Evolutionary conservation across 768 basidiomycete genomes (phyloP).

Genomic region (Tulasnella calospora): DNA sequence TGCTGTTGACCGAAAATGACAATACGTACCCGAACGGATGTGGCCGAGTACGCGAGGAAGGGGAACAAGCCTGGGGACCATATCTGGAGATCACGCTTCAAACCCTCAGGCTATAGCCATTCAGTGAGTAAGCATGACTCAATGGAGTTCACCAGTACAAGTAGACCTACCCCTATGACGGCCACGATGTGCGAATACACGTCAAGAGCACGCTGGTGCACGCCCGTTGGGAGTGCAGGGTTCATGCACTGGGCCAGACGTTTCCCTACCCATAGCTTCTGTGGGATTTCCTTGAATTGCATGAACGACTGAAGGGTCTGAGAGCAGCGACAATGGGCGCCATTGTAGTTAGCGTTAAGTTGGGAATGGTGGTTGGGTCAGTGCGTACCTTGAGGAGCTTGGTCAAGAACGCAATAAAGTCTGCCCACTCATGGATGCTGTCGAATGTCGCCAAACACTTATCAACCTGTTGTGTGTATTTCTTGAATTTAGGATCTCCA

Average conservation of each 20-base stretch:
- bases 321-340: background rate
- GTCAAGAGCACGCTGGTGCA: conserved; percentile 93
- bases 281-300: conserved; percentile 93
- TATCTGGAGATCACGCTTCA: conserved; percentile 77
- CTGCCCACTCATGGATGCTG: conserved; percentile 97
- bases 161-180: conserved; percentile 73
- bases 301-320: conserved; percentile 90
- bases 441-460: conserved; percentile 90
- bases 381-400: conserved; percentile 75
- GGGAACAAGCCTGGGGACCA: conserved; percentile 98
- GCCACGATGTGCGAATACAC: conserved; percentile 89
- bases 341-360: conserved; percentile 5
- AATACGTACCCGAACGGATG: conserved; percentile 77
- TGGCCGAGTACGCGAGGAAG: conserved; percentile 98
- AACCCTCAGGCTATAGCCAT: conserved; percentile 64
- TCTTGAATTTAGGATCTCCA: conserved; percentile 85
- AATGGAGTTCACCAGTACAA: conserved; percentile 21
- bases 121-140: background rate
- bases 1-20: background rate
- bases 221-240: conserved; percentile 93
- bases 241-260: conserved; percentile 94
- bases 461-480: conserved; percentile 88
- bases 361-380: background rate
- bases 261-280: conserved; percentile 91
- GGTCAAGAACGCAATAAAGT: conserved; percentile 96